Evolutionary conservation across 2,329 filamentous ascomycete species (phyloP), one percentile per base, ranked within the genome.

Genomic region (Gnomoniopsis smithogilvyi): DNA sequence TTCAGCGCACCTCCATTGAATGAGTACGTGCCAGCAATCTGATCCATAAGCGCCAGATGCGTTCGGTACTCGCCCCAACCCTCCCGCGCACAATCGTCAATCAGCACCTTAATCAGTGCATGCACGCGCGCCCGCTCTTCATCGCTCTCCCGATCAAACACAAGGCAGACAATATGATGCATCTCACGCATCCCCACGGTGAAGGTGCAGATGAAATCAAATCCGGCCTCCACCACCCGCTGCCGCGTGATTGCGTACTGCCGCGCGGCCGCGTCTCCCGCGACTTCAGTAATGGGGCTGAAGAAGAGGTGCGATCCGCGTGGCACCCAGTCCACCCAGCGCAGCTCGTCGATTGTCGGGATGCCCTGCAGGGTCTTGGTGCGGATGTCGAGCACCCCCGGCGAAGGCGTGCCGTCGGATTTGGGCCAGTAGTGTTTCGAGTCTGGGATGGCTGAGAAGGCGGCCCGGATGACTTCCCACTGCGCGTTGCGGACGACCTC

Each of bases 91-190:
- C 70, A 71, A 45, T 73, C 72, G 24, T 68, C 67, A 56, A 73
- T 69, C 41, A 73, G 62, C 0, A 63, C 64, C 12, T 65, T 67
- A 61, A 79, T 74, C 11, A 77, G 64, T 51, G 66, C 50, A 17
- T 60, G 64, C 55, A 65, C 54, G 3, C 64, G 62, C 17, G 70
- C 61, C 52, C 70, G 65, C 56, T 66, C 63, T 3, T 72, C 69
- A 0, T 67, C 64, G 45, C 74, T 68, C 53, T 69, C 71, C 2
- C 73, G 69, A 63, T 80, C 71, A 64, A 75, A 79, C 21, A 79
- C 70, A 38, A 79, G 73, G 58, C 72, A 74, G 3, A 76, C 70
- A 48, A 78, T 76, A 56, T 76, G 71, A 58, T 76, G 76, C 74
- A 79, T 77, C 64, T 79, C 77, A 8, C 76, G 72, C 66, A 69